Conservation (phyloP, 148 eudicot genomes). For the Linanthus parryae region DNA sequence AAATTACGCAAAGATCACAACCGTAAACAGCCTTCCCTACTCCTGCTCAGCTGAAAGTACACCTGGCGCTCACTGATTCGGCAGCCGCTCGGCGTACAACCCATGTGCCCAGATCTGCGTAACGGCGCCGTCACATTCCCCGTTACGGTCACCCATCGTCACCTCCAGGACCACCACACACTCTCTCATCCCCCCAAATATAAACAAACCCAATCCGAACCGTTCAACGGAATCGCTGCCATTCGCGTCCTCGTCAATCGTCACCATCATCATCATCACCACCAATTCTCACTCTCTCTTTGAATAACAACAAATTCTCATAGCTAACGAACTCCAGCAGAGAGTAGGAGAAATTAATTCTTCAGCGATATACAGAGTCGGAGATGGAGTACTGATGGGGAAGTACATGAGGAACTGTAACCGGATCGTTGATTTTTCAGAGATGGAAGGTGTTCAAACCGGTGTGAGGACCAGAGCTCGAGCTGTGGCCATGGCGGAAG, state of each 20-base stretch:
- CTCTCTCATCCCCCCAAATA: conserved; percentile 29
- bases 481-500: conserved; percentile 17
- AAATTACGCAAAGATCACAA: conserved; percentile 9
- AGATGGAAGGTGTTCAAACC: conserved; percentile 15
- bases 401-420: conserved; percentile 17
- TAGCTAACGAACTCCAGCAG: not conserved
- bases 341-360: not conserved
- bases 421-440: conserved; percentile 22
- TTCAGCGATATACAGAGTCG: too few relatives aligned
- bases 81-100: not conserved
- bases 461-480: conserved; percentile 33
- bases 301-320: conserved; percentile 6
- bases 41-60: not conserved
- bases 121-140: conserved; percentile 42
- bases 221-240: conserved; percentile 35
- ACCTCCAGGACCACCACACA: too few relatives aligned
- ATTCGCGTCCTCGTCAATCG: conserved; percentile 14
- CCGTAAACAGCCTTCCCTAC: not conserved
- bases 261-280: not conserved
- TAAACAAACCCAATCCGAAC: conserved; percentile 19
- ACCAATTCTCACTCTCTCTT: not conserved
- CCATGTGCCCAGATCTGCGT: conserved; percentile 6
- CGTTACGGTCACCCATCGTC: not conserved
- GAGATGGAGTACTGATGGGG: too few relatives aligned
- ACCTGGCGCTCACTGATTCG: not conserved